Percentiles rank a stretch among this genome's conserved stretches.
Evolutionary conservation across 345 rosid species (phyloP).

Genomic region (Syzygium aromaticum): DNA sequence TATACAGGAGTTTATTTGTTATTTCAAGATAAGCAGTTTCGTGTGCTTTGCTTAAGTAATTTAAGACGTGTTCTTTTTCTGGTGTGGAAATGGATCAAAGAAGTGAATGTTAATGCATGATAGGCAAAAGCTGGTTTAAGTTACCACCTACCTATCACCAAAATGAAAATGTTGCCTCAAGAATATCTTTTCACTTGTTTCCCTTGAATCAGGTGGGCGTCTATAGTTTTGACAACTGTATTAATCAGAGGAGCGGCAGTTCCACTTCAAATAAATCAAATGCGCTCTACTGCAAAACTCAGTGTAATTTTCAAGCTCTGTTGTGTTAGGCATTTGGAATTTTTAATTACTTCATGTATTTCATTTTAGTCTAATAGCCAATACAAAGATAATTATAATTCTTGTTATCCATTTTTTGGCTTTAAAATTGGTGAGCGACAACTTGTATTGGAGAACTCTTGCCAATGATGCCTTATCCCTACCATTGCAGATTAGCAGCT

Average conservation of each 20-base stretch:
- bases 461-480: neutral
- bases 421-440: neutral
- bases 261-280: constrained; percentile 36
- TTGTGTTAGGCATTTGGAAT: neutral
- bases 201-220: constrained; percentile 34
- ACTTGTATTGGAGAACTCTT: neutral
- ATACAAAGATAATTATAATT: neutral
- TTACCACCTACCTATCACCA: neutral
- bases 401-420: neutral
- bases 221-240: constrained; percentile 36
- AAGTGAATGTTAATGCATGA: neutral
- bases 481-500: neutral
- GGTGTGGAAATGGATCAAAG: neutral
- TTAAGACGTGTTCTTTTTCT: neutral
- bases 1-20: neutral
- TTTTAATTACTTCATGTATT: neutral
- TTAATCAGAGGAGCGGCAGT: constrained; percentile 32
- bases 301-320: constrained; percentile 12
- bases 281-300: constrained; percentile 32
- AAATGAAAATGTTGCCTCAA: neutral
- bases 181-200: neutral
- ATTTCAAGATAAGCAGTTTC: neutral
- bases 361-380: neutral
- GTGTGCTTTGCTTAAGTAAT: neutral
- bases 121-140: neutral